A percentile compares a stretch with the other conserved stretches of the same genome.
These are phyloP conservation scores for Wolfiporia cocos DNA, from an alignment of 1,284 basidiomycete genomes.

Conservation along the genomic window DNA sequence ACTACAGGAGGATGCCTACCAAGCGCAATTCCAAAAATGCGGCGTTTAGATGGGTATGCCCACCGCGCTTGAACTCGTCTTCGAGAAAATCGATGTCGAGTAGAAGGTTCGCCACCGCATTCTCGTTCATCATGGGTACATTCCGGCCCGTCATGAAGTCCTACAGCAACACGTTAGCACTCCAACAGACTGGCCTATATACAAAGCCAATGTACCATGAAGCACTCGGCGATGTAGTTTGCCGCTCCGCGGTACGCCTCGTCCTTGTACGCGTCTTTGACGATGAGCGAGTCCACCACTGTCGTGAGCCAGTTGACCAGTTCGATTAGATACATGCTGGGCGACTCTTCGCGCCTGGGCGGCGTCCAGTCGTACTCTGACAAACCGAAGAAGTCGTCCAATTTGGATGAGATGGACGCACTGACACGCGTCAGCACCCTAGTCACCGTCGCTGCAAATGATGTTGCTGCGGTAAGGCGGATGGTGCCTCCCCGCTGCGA, in stretches of 20 bases:
- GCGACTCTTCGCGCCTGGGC: constrained; percentile 53
- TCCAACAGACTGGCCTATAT: too few species aligned
- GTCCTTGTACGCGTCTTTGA: constrained; percentile 82
- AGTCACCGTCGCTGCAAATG: constrained; percentile 68
- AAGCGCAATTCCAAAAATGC: constrained; percentile 79
- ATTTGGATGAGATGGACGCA: constrained; percentile 81
- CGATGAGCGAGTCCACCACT: constrained; percentile 89
- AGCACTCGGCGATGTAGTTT: constrained; percentile 77
- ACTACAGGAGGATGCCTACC: constrained; percentile 39
- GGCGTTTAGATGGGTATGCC: constrained; percentile 62
- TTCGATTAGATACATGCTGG: constrained; percentile 93
- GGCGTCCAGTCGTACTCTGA: constrained; percentile 95
- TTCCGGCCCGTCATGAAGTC: constrained; percentile 74
- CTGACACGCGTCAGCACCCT: constrained; percentile 78
- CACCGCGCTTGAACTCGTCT: constrained; percentile 71
- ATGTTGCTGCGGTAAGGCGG: constrained; percentile 56
- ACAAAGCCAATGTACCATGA: constrained; percentile 82
- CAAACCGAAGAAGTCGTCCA: constrained; percentile 95
- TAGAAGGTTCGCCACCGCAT: constrained; percentile 77
- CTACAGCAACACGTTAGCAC: constrained; percentile 43
- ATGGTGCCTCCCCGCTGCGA: constrained; percentile 81
- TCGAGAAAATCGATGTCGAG: constrained; percentile 85
- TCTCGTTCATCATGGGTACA: constrained; percentile 82
- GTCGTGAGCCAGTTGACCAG: constrained; percentile 95
- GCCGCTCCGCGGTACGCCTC: constrained; percentile 86